phyloP scores from a whole-genome alignment of 129 eudicot species.

The Apium graveolens region DNA sequence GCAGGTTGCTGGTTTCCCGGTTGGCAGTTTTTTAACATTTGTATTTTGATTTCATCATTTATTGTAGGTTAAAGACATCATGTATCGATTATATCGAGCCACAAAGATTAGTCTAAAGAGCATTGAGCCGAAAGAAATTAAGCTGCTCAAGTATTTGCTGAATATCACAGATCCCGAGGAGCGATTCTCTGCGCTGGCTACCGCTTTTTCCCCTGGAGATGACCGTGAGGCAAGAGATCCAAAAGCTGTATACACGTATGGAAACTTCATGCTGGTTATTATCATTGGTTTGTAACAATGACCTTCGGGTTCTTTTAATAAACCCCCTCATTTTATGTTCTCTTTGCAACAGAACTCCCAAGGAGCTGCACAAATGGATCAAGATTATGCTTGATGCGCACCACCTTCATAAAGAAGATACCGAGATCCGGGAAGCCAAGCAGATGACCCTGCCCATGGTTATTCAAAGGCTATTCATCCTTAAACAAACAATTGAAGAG shows the following conservation, averaged over 20 bases:
- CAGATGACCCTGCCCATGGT: constrained; percentile 66
- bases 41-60: not conserved
- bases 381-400: constrained; percentile 85
- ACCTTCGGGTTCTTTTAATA: not conserved
- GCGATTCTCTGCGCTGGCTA: constrained; percentile 79
- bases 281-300: not conserved
- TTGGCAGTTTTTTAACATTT: not conserved
- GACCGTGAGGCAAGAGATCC: constrained; percentile 56
- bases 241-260: constrained; percentile 81
- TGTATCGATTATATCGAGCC: constrained; percentile 80
- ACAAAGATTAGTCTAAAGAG: constrained; percentile 81
- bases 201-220: constrained; percentile 85
- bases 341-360: constrained; percentile 50
- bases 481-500: constrained; percentile 84
- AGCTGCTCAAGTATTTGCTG: constrained; percentile 74
- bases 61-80: constrained; percentile 82
- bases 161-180: constrained; percentile 96
- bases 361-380: constrained; percentile 96
- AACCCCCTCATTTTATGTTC: not conserved
- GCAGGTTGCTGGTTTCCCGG: not conserved
- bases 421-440: constrained; percentile 77
- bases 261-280: not conserved
- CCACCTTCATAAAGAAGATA: constrained; percentile 70
- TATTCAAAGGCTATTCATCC: constrained; percentile 80
- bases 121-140: constrained; percentile 87